Evolutionary conservation across 2,329 filamentous ascomycete genomes (phyloP).

Genomic region (Colletotrichum theobromicola): DNA sequence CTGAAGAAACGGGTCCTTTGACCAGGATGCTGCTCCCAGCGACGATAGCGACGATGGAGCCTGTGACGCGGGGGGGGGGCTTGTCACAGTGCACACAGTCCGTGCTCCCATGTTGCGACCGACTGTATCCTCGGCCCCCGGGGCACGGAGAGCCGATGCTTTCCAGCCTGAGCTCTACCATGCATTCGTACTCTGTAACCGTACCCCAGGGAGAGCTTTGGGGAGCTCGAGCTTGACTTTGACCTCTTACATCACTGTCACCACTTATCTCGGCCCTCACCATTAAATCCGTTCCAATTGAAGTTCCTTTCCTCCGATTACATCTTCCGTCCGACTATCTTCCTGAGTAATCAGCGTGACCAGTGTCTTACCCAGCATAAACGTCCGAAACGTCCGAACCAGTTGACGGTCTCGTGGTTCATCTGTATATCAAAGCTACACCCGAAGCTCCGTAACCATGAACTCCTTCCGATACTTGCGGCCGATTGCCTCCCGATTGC

Average conservation of each 20-base stretch:
- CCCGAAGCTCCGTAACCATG: conserved; percentile 38
- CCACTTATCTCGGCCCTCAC: not conserved
- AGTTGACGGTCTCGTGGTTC: not conserved
- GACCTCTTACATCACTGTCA: conserved; percentile 5
- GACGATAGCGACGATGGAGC: not conserved
- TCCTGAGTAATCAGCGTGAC: not conserved
- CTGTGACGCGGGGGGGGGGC: conserved; percentile 16
- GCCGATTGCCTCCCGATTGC: conserved; percentile 66
- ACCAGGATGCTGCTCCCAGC: not conserved
- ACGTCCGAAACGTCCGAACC: not conserved
- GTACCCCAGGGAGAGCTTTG: not conserved
- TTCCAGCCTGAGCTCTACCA: conserved; percentile 25
- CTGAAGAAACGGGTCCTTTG: not conserved
- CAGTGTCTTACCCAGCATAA: not conserved
- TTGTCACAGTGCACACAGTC: not conserved
- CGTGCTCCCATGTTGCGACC: not conserved
- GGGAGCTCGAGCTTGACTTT: conserved; percentile 6
- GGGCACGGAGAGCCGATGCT: conserved; percentile 33
- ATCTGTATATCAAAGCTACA: not conserved
- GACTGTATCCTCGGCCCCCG: conserved; percentile 29
- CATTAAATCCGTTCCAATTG: not conserved
- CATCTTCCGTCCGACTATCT: not conserved
- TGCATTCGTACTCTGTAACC: too few species aligned
- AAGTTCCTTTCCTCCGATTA: not conserved
- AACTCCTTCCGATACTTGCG: conserved; percentile 63